Evolutionary conservation across 371 early-diverging fungal species (phyloP), one percentile per base, ranked within the genome.

Genomic region (Entomophthora muscae): DNA sequence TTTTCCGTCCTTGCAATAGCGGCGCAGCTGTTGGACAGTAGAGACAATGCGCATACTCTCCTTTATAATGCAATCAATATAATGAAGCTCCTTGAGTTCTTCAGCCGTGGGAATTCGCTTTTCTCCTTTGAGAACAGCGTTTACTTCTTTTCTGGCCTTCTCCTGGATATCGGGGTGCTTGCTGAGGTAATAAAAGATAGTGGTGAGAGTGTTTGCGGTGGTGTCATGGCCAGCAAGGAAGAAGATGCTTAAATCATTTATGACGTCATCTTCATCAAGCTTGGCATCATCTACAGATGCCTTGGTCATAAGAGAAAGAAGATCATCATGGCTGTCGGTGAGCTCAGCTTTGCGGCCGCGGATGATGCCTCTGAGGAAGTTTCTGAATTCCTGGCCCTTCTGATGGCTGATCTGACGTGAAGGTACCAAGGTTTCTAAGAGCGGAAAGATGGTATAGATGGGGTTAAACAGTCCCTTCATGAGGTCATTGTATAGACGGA

Each of bases 201-300:
- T 70, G 26, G 74, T 67, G 10, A 75, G 53, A 7, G 77, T 71
- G 56, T 74, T 76, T 7, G 75, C 67, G 22, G 73, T 70, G 3
- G 75, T 75, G 26, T 75, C 75, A 52, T 77, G 78, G 2, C 77
- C 74, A 62, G 77, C 77, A 32, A 77, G 66, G 65, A 77, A 72
- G 54, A 75, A 75, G 7, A 70, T 63, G 2, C 66, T 64, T 42
- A 64, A 66, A 57, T 74, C 57, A 63, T 63, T 31, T 56, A 71
- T 29, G 21, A 68, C 23, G 22, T 66, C 71, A 3, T 64, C 63
- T 33, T 68, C 61, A 0, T 63, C 66, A 1, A 70, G 32, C 24
- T 24, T 60, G 10, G 17, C 58, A 12, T 64, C 17, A 1, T 61
- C 53, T 5, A 29, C 21, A 27, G 32, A 32, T 12, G 5, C 22